Conservation (phyloP, 805 yeast species). For the Limtongozyma cylindracea region DNA sequence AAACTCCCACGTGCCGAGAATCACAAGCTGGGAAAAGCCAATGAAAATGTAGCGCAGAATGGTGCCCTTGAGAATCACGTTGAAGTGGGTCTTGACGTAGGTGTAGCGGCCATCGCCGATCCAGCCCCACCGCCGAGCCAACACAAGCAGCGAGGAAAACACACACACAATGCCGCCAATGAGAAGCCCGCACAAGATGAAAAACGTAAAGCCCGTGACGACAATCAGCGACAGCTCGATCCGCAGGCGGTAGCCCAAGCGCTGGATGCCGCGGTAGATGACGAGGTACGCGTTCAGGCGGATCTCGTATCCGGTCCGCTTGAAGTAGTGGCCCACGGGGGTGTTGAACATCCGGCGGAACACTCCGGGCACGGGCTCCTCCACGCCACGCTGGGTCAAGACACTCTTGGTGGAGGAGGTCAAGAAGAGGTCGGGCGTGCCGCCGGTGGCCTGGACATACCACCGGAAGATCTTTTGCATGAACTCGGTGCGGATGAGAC, state of each 20-base stretch:
- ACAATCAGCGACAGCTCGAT: slow-evolving; percentile 74
- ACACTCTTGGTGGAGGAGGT: slow-evolving; percentile 36
- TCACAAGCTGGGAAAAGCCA: slow-evolving; percentile 62
- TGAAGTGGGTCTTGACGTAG: slow-evolving; percentile 30
- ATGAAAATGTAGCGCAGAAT: slow-evolving; percentile 56
- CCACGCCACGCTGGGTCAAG: slow-evolving; percentile 43
- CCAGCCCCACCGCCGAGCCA: slow-evolving; percentile 21
- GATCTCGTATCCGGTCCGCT: slow-evolving; percentile 9
- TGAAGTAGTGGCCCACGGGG: slow-evolving; percentile 6
- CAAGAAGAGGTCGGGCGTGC: slow-evolving; percentile 47
- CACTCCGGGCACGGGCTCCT: too few species aligned
- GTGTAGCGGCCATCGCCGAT: slow-evolving; percentile 18
- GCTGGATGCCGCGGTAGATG: slow-evolving; percentile 67
- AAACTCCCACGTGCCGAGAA: slow-evolving; percentile 77
- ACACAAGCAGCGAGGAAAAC: slow-evolving; percentile 22
- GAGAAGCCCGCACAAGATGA: slow-evolving; percentile 51
- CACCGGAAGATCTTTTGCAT: slow-evolving; percentile 74
- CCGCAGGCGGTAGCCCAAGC: slow-evolving; percentile 51
- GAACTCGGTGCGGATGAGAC: slow-evolving; percentile 49
- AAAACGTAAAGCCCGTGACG: slow-evolving; percentile 71
- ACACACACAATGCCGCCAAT: slow-evolving; percentile 33
- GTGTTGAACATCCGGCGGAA: too few species aligned
- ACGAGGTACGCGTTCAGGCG: slow-evolving; percentile 28
- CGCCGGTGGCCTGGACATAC: slow-evolving; percentile 80
- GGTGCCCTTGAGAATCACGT: slow-evolving; percentile 45